Evolutionary conservation across 2,329 filamentous ascomycete species (phyloP).

Genomic region (Calonectria hongkongensis): DNA sequence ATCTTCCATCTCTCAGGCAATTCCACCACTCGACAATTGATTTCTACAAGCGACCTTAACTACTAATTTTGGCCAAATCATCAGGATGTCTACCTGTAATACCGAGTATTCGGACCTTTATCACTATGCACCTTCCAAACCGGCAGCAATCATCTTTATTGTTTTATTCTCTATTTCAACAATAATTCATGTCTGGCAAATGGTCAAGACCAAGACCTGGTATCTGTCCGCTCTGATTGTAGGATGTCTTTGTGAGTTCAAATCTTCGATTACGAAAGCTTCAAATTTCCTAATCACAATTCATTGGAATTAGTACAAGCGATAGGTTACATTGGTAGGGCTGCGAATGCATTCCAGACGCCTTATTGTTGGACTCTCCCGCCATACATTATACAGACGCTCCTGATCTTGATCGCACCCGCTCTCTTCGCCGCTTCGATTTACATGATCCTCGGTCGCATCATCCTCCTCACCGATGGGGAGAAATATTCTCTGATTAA

Average conservation of each 20-base stretch:
- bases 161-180: not conserved
- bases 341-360: not conserved
- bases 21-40: not conserved
- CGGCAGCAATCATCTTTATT: not conserved
- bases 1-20: not conserved
- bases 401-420: constrained; percentile 6
- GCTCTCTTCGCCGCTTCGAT: constrained; percentile 1
- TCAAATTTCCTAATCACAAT: not conserved
- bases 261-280: not conserved
- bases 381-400: not conserved
- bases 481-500: not conserved
- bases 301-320: not conserved
- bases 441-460: constrained; percentile 11
- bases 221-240: not conserved
- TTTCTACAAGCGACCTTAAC: not conserved
- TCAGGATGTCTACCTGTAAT: not conserved
- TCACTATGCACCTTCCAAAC: not conserved
- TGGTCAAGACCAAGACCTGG: not conserved
- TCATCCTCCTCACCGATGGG: not conserved
- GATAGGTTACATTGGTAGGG: not conserved
- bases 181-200: not conserved
- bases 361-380: not conserved
- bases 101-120: not conserved
- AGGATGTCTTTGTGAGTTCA: not conserved
- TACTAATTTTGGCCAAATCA: not conserved